These are phyloP conservation scores for Collariella sp. DNA, from an alignment of 495 filamentous ascomycete species.

Conservation along the genomic window DNA sequence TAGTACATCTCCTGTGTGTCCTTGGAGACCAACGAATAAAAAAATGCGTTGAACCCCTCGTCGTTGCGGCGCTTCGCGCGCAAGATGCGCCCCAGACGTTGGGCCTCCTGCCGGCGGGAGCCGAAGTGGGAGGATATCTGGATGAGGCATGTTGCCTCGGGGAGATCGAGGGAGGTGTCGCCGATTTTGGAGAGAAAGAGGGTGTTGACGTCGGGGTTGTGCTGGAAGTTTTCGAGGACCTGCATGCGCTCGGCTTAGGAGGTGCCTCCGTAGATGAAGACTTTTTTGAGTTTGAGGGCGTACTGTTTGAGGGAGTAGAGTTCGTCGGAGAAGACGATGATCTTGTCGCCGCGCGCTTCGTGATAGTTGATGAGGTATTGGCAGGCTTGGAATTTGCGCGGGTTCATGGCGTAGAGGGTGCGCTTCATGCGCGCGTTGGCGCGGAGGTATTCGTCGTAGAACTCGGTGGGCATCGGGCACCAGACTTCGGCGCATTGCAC, in stretches of 20 bases:
- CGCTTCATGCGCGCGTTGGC: conserved; percentile 45
- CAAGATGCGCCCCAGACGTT: conserved; percentile 89
- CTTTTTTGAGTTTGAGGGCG: conserved; percentile 74
- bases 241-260: conserved; percentile 76
- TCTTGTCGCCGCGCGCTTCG: conserved; percentile 91
- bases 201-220: conserved; percentile 87
- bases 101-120: conserved; percentile 93
- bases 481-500: conserved; percentile 98
- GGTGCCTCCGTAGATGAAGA: conserved; percentile 90
- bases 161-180: conserved; percentile 92
- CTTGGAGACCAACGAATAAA: conserved; percentile 94
- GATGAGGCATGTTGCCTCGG: conserved; percentile 94
- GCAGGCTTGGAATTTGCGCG: conserved; percentile 90
- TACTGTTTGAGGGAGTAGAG: conserved; percentile 88
- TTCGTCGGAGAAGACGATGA: conserved; percentile 98
- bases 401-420: conserved; percentile 95
- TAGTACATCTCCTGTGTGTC: conserved; percentile 99
- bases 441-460: conserved; percentile 84
- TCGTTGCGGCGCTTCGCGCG: conserved; percentile 94
- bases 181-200: conserved; percentile 98
- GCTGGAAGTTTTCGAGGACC: conserved; percentile 93
- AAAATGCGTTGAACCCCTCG: conserved; percentile 99
- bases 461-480: conserved; percentile 98
- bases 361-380: conserved; percentile 98
- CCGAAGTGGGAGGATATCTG: conserved; percentile 98